A percentile compares a stretch with the other conserved stretches of the same genome.
phyloP scores from a whole-genome alignment of 768 basidiomycete species.

The Xerocomellus intermedius region DNA sequence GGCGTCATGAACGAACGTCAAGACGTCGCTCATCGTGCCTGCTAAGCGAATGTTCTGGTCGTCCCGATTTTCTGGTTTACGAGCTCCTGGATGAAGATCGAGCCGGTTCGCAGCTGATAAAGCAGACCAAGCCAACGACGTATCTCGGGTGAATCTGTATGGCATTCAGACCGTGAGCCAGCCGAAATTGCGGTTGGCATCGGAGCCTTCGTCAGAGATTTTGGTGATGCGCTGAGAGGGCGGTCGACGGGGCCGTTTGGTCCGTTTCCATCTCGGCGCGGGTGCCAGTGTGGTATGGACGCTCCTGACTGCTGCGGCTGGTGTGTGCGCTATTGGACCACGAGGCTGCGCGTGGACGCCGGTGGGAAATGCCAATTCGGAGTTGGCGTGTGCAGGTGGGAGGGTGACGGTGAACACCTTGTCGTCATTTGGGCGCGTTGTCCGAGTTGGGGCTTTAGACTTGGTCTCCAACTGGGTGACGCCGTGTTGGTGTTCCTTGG shows the following conservation, averaged over 20 bases:
- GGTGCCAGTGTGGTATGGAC: neutral
- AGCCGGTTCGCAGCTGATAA: no score
- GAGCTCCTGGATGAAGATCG: no score
- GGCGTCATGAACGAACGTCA: no score
- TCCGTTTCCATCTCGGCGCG: conserved; percentile 1
- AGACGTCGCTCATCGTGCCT: no score
- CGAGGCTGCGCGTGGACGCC: conserved; percentile 6
- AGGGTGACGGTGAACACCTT: conserved; percentile 17
- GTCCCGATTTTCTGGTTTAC: no score
- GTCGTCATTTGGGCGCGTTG: neutral
- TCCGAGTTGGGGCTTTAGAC: neutral
- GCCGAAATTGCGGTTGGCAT: neutral
- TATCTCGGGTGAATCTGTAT: no score
- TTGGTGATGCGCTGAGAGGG: conserved; percentile 28
- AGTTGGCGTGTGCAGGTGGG: conserved; percentile 28
- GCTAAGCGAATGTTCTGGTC: no score
- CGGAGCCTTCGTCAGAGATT: conserved; percentile 20
- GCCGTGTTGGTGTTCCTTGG: conserved; percentile 4
- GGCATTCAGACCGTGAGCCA: no score
- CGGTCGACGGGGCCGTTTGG: conserved; percentile 13
- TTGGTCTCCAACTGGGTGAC: neutral
- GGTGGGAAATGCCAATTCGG: conserved; percentile 28
- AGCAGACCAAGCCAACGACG: no score
- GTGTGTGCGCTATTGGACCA: neutral
- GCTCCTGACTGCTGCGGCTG: neutral